Evolutionary conservation across 768 basidiomycete genomes (phyloP).

Genomic region (Lanmaoa rubissima): DNA sequence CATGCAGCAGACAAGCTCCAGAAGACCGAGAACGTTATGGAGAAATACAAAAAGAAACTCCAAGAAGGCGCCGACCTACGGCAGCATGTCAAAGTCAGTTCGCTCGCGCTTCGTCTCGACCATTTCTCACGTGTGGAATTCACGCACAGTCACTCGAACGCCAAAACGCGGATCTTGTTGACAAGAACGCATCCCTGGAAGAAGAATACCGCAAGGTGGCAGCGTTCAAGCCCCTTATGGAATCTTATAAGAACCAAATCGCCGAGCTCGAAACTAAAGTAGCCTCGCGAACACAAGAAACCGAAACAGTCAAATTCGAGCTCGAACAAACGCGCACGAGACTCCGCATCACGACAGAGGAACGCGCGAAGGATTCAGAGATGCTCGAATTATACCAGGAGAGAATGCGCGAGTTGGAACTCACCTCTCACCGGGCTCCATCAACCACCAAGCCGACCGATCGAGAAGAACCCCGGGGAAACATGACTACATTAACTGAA

Average conservation of each 20-base stretch:
- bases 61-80: conserved; percentile 91
- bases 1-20: conserved; percentile 90
- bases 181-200: conserved; percentile 89
- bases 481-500: conserved; percentile 39
- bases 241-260: conserved; percentile 88
- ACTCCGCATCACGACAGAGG: conserved; percentile 64
- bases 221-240: conserved; percentile 85
- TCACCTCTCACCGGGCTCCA: conserved; percentile 53
- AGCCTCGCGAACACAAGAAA: conserved; percentile 63
- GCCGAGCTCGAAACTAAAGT: conserved; percentile 73
- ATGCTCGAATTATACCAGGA: conserved; percentile 89
- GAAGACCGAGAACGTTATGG: conserved; percentile 96
- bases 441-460: conserved; percentile 26
- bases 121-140: neutral
- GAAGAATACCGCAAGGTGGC: conserved; percentile 88
- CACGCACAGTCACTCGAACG: conserved; percentile 73
- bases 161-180: conserved; percentile 89
- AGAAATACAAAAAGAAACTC: conserved; percentile 98
- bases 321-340: conserved; percentile 72
- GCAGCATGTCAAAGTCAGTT: conserved; percentile 73
- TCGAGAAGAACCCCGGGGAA: conserved; percentile 13
- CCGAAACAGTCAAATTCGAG: conserved; percentile 70
- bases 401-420: conserved; percentile 83
- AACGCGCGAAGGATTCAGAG: conserved; percentile 77
- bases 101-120: conserved; percentile 9